A percentile compares a stretch with the other conserved stretches of the same genome.
Evolutionary conservation across 192 early-diverging fungal species (phyloP).

Genomic region (Gonapodya prolifera): DNA sequence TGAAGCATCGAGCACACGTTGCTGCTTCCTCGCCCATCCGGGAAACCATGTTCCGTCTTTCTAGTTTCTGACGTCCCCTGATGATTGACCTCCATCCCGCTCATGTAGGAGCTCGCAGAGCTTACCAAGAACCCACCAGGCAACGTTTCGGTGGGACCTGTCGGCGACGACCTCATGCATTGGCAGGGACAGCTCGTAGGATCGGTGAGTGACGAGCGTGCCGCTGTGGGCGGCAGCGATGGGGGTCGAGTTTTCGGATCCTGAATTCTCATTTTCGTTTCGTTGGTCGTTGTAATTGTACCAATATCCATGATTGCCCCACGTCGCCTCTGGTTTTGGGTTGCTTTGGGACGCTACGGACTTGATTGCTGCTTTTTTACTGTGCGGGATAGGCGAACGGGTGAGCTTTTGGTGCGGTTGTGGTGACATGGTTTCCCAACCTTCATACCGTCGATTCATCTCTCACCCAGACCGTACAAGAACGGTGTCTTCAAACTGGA

Average conservation of each 20-base stretch:
- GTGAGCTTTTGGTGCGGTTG: not conserved
- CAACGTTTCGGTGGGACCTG: constrained; percentile 36
- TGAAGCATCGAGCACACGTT: too few relatives aligned
- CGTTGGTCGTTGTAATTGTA: not conserved
- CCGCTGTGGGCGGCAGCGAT: not conserved
- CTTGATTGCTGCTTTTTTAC: constrained; percentile 1
- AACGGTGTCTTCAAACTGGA: constrained; percentile 59
- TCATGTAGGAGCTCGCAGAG: constrained; percentile 46
- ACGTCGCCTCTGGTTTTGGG: not conserved
- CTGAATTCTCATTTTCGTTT: not conserved
- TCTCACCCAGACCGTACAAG: constrained; percentile 43
- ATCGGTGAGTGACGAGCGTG: constrained; percentile 30
- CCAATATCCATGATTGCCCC: too few relatives aligned
- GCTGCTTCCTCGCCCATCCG: too few relatives aligned
- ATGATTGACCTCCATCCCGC: too few relatives aligned
- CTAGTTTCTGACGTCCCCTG: too few relatives aligned
- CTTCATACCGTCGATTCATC: not conserved
- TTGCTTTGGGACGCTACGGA: not conserved
- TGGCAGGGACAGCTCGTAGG: constrained; percentile 50
- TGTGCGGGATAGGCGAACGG: not conserved
- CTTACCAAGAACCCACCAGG: constrained; percentile 44
- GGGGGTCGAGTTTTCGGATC: not conserved
- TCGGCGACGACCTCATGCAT: constrained; percentile 43
- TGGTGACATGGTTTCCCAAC: not conserved
- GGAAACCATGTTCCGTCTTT: too few relatives aligned